Base-by-base conservation (phyloP, 2,329 filamentous ascomycete genomes). In the Anthostomella pinea region DNA sequence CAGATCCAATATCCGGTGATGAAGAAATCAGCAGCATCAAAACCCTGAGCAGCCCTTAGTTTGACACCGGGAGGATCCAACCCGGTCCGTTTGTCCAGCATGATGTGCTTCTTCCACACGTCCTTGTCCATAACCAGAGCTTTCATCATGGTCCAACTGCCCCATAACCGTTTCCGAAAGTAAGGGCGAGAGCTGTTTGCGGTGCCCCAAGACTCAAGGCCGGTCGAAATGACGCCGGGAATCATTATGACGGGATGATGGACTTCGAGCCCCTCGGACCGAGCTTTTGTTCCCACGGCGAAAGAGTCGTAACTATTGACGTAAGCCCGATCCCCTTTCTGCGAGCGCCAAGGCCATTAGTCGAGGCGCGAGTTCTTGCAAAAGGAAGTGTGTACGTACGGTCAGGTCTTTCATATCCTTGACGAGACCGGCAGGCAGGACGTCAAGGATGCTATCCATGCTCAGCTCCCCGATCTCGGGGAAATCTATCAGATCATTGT, bases 91-190 rank as follows among this genome's bases (percentile, higher is more conserved):
- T 91, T 90, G 64, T 98, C 93, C 8, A 98, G 75, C 90, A 97
- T 97, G 51, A 98, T 87, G 60, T 98, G 93, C 54, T 72, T 83
- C 70, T 96, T 98, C 93, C 93, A 98, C 21, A 78, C 75, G 18
- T 94, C 83, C 64, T 97, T 96, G 62, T 97, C 93, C 54, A 95
- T 66, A 2, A 98, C 87, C 48, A 98, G 67, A 0, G 93, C 91
- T 32, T 85, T 79, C 89, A 98, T 96, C 93, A 98, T 98, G 47
- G 80, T 95, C 93, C 94, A 98, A 51, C 88, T 95, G 4, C 93
- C 93, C 93, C 93, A 98, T 32, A 98, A 68, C 35, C 93, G 75
- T 67, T 94, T 95, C 45, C 93, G 77, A 63, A 98, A 98, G 65
- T 97, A 98, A 41, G 84, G 85, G 22, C 88, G 78, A 6, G 90